phyloP scores from a whole-genome alignment of 352 stramenopile genomes.

The Aphanomyces euteiches region DNA sequence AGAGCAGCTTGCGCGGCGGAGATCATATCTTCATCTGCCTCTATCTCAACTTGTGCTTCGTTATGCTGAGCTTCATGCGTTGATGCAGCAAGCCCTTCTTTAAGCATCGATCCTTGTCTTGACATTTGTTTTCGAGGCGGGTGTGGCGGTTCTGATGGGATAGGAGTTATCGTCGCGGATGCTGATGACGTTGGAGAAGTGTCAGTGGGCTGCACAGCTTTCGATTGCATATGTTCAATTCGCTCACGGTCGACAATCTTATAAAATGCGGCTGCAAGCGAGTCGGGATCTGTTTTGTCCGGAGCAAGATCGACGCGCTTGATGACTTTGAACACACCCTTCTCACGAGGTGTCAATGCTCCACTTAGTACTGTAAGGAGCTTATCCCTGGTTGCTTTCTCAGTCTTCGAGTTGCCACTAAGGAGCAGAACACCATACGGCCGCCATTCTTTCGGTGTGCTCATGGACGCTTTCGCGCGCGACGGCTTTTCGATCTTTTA shows the following conservation, averaged over 20 bases:
- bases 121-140: background rate
- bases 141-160: background rate
- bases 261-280: constrained; percentile 18
- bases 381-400: constrained; percentile 14
- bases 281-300: constrained; percentile 7
- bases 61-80: too few species aligned
- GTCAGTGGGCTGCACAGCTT: background rate
- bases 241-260: constrained; percentile 11
- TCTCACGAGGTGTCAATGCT: constrained; percentile 24
- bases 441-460: constrained; percentile 14
- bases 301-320: constrained; percentile 13
- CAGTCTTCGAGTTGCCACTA: constrained; percentile 6
- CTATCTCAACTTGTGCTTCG: background rate
- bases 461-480: background rate
- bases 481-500: background rate
- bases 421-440: constrained; percentile 27
- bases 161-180: background rate
- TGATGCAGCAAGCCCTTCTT: background rate
- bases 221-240: constrained; percentile 3
- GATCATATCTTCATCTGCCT: constrained; percentile 24
- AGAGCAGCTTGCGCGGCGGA: constrained; percentile 5
- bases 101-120: background rate
- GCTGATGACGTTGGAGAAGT: background rate
- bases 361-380: constrained; percentile 28
- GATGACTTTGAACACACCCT: constrained; percentile 28